A percentile compares a stretch with the other conserved stretches of the same genome.
Evolutionary conservation across 176 grass and related monocot species (phyloP).

Genomic region (Musa beccarii): DNA sequence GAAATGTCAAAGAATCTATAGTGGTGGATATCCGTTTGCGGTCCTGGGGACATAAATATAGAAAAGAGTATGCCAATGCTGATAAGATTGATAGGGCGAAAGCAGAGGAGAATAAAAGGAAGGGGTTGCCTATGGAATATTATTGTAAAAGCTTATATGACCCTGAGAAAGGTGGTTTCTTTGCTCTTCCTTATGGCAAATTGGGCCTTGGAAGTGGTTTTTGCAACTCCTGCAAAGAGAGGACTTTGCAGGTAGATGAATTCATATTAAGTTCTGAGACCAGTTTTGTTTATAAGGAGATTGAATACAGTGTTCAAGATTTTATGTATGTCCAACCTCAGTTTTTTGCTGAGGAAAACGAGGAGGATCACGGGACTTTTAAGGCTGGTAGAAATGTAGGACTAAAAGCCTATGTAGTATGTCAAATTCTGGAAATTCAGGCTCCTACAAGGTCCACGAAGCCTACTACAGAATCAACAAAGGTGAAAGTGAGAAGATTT

Average conservation of each 20-base stretch:
- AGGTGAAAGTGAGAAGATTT: slow-evolving; percentile 79
- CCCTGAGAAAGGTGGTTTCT: slow-evolving; percentile 87
- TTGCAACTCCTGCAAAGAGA: slow-evolving; percentile 69
- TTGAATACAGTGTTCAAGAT: slow-evolving; percentile 62
- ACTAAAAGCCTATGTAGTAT: slow-evolving; percentile 76
- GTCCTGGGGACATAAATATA: slow-evolving; percentile 79
- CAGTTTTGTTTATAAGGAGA: slow-evolving; percentile 54
- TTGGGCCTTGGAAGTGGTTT: slow-evolving; percentile 74
- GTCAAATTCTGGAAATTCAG: slow-evolving; percentile 60
- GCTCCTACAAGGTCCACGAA: slow-evolving; percentile 39
- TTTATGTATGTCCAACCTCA: slow-evolving; percentile 73
- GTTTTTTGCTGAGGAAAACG: slow-evolving; percentile 45
- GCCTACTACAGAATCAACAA: slow-evolving; percentile 39
- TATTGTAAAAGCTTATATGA: slow-evolving; percentile 84
- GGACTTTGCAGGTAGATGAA: slow-evolving; percentile 43
- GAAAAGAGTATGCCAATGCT: slow-evolving; percentile 68
- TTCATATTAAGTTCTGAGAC: slow-evolving; percentile 48
- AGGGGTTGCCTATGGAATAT: slow-evolving; percentile 69
- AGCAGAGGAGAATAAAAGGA: slow-evolving; percentile 79
- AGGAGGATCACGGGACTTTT: slow-evolving; percentile 52
- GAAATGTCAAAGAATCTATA: slow-evolving; percentile 60
- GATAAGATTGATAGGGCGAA: slow-evolving; percentile 56
- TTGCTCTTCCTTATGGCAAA: slow-evolving; percentile 54
- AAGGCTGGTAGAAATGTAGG: slow-evolving; percentile 90
- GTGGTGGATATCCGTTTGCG: slow-evolving; percentile 58